phyloP scores from a whole-genome alignment of 164 flowering plant species.

The Euptelea pleiosperma region DNA sequence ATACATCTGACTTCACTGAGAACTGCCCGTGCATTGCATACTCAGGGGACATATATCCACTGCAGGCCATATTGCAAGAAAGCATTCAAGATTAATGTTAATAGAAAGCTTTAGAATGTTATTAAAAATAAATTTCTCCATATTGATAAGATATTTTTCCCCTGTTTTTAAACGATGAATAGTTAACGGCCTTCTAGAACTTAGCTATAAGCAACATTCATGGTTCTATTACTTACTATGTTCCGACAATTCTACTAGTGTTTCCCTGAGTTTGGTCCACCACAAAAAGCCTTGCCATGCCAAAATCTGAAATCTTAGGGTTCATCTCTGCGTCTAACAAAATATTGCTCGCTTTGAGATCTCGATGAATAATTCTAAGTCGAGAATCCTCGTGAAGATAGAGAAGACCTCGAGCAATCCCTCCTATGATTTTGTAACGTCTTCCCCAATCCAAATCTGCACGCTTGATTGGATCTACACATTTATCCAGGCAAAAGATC shows the following conservation, averaged over 20 bases:
- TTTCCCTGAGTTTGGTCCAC: constrained; percentile 14
- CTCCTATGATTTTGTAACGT: constrained; percentile 9
- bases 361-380: constrained; percentile 12
- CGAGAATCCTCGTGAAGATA: constrained; percentile 13
- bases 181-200: no score
- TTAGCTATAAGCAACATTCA: no score
- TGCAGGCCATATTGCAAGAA: neutral
- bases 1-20: constrained; percentile 18
- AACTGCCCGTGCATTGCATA: constrained; percentile 11
- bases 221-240: constrained; percentile 24
- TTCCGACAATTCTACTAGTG: constrained; percentile 19
- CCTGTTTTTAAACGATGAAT: no score
- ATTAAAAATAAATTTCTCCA: no score
- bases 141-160: no score
- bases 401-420: constrained; percentile 17
- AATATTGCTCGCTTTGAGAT: constrained; percentile 24
- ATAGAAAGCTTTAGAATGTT: no score
- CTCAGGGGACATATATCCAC: constrained; percentile 24
- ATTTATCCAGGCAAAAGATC: no score
- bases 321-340: constrained; percentile 16
- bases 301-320: constrained; percentile 27
- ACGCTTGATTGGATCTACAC: neutral
- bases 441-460: constrained; percentile 8
- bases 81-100: no score
- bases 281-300: constrained; percentile 22